Evolutionary conservation across 164 flowering plant species (phyloP).

Genomic region (Stephania yunnanensis): DNA sequence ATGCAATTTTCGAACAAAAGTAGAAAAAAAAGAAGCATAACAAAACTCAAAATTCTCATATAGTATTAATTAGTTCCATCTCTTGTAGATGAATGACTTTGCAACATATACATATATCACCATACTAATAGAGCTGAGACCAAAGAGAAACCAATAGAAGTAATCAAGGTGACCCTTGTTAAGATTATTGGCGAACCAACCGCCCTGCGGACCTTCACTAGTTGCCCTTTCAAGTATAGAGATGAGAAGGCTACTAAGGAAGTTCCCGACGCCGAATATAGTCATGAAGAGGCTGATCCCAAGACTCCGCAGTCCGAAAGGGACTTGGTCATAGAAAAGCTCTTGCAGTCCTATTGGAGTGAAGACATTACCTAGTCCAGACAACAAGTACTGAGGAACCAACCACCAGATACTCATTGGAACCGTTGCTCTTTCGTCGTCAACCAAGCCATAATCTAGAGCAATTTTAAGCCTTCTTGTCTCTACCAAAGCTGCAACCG

Average conservation of each 20-base stretch:
- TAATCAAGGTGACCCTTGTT: conserved; percentile 22
- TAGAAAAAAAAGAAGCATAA: too few species aligned
- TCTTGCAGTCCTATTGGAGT: conserved; percentile 26
- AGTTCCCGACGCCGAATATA: conserved; percentile 24
- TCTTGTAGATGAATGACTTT: neutral
- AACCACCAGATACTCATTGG: conserved; percentile 28
- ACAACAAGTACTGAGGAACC: conserved; percentile 19
- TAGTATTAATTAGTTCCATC: neutral
- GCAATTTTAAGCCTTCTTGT: conserved; percentile 17
- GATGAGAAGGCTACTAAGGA: conserved; percentile 22
- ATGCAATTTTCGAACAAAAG: neutral
- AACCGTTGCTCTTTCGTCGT: conserved; percentile 14
- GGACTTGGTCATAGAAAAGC: conserved; percentile 26
- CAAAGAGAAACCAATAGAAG: conserved; percentile 26
- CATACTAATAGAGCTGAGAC: conserved; percentile 9
- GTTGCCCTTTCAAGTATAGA: conserved; percentile 14
- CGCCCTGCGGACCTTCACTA: conserved; percentile 7
- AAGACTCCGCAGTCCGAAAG: conserved; percentile 17
- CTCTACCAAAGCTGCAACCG: conserved; percentile 16
- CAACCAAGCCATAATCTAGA: conserved; percentile 17
- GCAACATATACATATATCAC: neutral
- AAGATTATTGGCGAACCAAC: conserved; percentile 21
- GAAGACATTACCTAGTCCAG: conserved; percentile 19
- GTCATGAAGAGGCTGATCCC: conserved; percentile 20
- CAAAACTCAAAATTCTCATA: neutral